Percentiles rank a stretch among this genome's conserved stretches.
Conservation (phyloP, 1,284 basidiomycete species). For the Waitea zeae region DNA sequence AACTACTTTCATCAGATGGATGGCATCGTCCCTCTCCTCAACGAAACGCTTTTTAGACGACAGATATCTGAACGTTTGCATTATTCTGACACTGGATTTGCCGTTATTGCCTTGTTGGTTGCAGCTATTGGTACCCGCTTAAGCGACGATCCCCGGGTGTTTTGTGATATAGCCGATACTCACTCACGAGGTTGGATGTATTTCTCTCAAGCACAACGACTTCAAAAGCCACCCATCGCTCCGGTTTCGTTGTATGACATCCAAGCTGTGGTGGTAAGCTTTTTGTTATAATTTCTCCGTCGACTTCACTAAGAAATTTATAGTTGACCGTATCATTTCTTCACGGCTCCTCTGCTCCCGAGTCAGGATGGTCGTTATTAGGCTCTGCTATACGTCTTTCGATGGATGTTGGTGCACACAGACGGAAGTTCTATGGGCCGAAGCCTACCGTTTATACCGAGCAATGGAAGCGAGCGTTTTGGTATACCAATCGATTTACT, state of each 20-base stretch:
- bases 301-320: no score
- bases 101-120: no score
- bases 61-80: no score
- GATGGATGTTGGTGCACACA: constrained; percentile 52
- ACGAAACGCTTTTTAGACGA: no score
- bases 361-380: constrained; percentile 55
- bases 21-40: no score
- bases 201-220: constrained; percentile 43
- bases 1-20: no score
- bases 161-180: no score
- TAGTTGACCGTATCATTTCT: constrained; percentile 16
- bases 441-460: constrained; percentile 36
- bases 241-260: constrained; percentile 59
- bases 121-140: no score
- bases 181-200: constrained; percentile 63
- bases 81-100: no score
- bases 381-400: constrained; percentile 56
- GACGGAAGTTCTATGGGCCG: constrained; percentile 23
- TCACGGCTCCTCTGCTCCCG: constrained; percentile 45
- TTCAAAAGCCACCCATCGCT: constrained; percentile 29
- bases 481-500: constrained; percentile 17
- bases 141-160: no score
- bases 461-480: constrained; percentile 67
- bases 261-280: constrained; percentile 23
- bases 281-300: no score